Percentiles rank a stretch among this genome's conserved stretches.
These are phyloP conservation scores for Eutypella sp. DNA, from an alignment of 2,329 filamentous ascomycete species.

Conservation along the genomic window DNA sequence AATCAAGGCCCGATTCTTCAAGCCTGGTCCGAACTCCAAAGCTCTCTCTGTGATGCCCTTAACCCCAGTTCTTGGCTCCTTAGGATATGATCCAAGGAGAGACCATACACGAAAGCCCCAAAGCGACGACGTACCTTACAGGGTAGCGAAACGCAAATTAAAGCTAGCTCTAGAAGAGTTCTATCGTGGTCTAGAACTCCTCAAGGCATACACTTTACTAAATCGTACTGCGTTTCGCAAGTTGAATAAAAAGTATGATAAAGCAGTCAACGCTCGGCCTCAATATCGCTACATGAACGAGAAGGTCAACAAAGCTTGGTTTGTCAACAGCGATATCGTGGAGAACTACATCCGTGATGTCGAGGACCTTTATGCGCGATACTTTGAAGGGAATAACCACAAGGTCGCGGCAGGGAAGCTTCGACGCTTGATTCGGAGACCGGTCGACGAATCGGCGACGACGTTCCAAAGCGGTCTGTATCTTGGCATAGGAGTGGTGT, in stretches of 20 bases:
- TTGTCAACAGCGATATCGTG: conserved; percentile 81
- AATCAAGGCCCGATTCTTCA: conserved; percentile 49
- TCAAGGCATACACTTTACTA: conserved; percentile 85
- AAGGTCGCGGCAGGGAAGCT: conserved; percentile 89
- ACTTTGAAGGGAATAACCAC: conserved; percentile 89
- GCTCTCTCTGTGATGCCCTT: conserved; percentile 50
- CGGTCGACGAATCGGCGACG: conserved; percentile 49
- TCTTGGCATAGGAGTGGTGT: conserved; percentile 63
- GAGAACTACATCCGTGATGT: conserved; percentile 75
- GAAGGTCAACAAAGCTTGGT: conserved; percentile 85
- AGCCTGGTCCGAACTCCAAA: conserved; percentile 56
- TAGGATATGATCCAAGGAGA: conserved; percentile 29
- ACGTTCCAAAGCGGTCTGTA: conserved; percentile 61
- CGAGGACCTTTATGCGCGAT: conserved; percentile 89
- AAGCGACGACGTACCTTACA: conserved; percentile 68
- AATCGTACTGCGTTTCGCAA: conserved; percentile 95
- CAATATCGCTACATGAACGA: conserved; percentile 81
- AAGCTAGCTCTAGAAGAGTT: conserved; percentile 90
- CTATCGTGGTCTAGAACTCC: conserved; percentile 82
- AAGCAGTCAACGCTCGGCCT: conserved; percentile 73
- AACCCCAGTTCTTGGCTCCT: conserved; percentile 38
- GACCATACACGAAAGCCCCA: conserved; percentile 48
- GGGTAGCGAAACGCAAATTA: conserved; percentile 83
- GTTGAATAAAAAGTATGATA: conserved; percentile 99
- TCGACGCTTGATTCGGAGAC: conserved; percentile 62